Percentiles rank a stretch among this genome's conserved stretches.
These are phyloP conservation scores for Thermochaetoides thermophila DNA, from an alignment of 495 filamentous ascomycete species.

Conservation along the genomic window DNA sequence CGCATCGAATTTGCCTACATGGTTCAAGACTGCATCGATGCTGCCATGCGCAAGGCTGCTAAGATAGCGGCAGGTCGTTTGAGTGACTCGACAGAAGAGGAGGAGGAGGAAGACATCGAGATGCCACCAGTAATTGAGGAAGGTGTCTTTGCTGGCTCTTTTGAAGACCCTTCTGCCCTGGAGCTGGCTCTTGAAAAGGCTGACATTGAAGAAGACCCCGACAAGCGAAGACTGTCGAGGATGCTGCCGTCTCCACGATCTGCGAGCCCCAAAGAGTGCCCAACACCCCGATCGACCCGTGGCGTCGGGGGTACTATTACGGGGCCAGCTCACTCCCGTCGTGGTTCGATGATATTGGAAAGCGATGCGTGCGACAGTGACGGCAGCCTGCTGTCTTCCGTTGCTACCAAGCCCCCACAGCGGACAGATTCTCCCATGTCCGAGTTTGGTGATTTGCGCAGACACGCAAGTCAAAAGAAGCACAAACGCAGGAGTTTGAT, in stretches of 20 bases:
- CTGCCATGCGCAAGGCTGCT: constrained; percentile 79
- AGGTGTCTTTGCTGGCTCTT: constrained; percentile 35
- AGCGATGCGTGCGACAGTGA: constrained; percentile 73
- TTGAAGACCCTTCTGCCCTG: constrained; percentile 42
- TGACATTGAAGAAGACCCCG: constrained; percentile 23
- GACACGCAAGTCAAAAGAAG: constrained; percentile 55
- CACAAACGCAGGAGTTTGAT: constrained; percentile 73
- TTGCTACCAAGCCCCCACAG: constrained; percentile 44
- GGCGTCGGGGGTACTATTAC: constrained; percentile 44
- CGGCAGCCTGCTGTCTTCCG: constrained; percentile 68
- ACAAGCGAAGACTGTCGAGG: constrained; percentile 26
- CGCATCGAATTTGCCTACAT: constrained; percentile 80
- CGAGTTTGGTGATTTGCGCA: constrained; percentile 54
- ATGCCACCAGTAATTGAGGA: constrained; percentile 26
- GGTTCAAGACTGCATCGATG: constrained; percentile 88
- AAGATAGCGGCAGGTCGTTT: constrained; percentile 71
- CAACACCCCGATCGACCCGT: constrained; percentile 76
- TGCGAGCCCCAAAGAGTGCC: constrained; percentile 80
- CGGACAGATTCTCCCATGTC: constrained; percentile 85
- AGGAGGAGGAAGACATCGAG: constrained; percentile 22
- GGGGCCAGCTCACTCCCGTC: constrained; percentile 48
- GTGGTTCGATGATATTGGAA: constrained; percentile 59
- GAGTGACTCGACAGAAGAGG: constrained; percentile 57
- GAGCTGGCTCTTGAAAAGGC: constrained; percentile 39
- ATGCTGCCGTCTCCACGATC: constrained; percentile 50